Evolutionary conservation across 306 rosid genomes (phyloP), one percentile per base, ranked within the genome.

Genomic region (Casuarina glauca): DNA sequence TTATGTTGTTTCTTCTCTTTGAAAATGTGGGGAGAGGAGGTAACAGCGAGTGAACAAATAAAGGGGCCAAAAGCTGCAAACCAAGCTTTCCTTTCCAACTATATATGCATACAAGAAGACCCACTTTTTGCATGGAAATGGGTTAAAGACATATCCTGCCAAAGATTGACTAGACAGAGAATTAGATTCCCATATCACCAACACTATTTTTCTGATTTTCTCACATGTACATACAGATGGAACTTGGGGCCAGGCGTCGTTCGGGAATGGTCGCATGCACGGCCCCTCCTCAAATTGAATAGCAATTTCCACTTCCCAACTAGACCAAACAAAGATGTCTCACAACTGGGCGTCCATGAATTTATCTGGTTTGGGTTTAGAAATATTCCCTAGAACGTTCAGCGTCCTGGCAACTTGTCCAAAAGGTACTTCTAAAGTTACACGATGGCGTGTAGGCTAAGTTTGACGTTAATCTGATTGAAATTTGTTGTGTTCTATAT

Each of bases 161-260:
- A 73, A 74, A 82, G 84, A 76, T 76, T 79, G 88, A 82, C 76
- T 76, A 76, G 88, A 79, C 71, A 60, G 80, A 85, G 88, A 82
- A 85, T 82, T 85, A 85, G 88, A 85, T 85, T 85, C 86, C 88
- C n/a, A 79, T 69, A 60, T 77, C 86, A 76, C 81, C 73, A 76
- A 78, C 82, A 81, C 45, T 17, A 43, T 42, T 46, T 76, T 72
- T 19, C 16, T 13, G 20, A 13, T 74, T 46, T 74, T 26, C 50
- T 39, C 13, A 64, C 26, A 42, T 39, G 44, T n/a, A 58, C 15
- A 17, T 41, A 2, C 48, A 66, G 70, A 66, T 66, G 17, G 70
- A 66, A 39, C 3, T 1, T 66, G 6, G 48, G 32, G 32, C 32
- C 32, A 26, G 32, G 32, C 1, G 32, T 26, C 1, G 32, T 26